Percentiles rank a stretch among this genome's conserved stretches.
Evolutionary conservation across 2,329 filamentous ascomycete species (phyloP).

Genomic region (Fusarium sp.): DNA sequence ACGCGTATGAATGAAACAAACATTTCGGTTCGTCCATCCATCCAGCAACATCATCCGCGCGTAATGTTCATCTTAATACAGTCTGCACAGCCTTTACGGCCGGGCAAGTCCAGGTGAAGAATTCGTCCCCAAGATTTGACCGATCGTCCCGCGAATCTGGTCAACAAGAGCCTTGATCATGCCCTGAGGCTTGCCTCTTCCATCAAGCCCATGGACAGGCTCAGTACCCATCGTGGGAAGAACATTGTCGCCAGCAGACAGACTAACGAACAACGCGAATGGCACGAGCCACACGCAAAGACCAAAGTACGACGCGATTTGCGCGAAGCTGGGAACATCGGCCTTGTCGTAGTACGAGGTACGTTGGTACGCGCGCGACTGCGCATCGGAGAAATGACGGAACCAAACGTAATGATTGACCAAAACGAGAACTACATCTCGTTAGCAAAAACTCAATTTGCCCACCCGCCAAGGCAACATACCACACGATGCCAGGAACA

Average conservation of each 20-base stretch:
- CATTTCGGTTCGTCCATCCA: neutral
- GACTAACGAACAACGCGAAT: constrained; percentile 91
- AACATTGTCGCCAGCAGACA: constrained; percentile 95
- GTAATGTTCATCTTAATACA: neutral
- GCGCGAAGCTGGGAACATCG: constrained; percentile 82
- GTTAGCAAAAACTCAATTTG: constrained; percentile 6
- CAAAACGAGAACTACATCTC: constrained; percentile 76
- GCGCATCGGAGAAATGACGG: constrained; percentile 80
- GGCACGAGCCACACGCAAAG: constrained; percentile 97
- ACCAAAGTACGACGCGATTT: constrained; percentile 96
- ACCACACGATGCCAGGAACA: constrained; percentile 88
- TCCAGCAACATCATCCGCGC: too few species aligned
- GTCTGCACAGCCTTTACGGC: constrained; percentile 20
- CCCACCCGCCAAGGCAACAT: constrained; percentile 45
- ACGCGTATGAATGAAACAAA: rapidly evolving
- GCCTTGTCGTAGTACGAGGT: constrained; percentile 70
- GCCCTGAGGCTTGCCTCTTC: constrained; percentile 66
- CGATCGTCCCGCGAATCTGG: constrained; percentile 62
- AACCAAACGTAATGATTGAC: constrained; percentile 97
- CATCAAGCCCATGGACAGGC: constrained; percentile 57
- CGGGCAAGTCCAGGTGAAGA: constrained; percentile 35
- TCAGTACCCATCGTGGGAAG: constrained; percentile 87
- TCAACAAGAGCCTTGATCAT: constrained; percentile 75
- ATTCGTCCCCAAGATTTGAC: constrained; percentile 52
- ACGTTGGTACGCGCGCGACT: constrained; percentile 66